A percentile compares a stretch with the other conserved stretches of the same genome.
phyloP scores from a whole-genome alignment of 2,329 filamentous ascomycete species.

The Cladosporium halotolerans region DNA sequence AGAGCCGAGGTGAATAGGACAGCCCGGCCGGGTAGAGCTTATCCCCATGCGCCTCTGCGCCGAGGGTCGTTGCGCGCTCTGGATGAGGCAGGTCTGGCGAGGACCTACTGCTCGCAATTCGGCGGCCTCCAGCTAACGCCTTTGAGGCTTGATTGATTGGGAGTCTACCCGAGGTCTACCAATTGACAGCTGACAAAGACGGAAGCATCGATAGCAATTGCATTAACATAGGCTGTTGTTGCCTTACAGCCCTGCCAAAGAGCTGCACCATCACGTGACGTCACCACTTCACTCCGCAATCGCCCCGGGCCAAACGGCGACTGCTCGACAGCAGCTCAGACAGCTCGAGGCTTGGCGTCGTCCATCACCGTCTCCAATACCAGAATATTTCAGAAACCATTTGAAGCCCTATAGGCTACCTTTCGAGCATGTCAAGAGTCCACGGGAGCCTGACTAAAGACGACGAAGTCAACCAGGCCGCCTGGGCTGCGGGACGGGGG shows the following conservation, averaged over 20 bases:
- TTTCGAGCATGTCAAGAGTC: constrained; percentile 1
- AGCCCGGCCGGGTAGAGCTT: background rate
- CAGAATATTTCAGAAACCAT: background rate
- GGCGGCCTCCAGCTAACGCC: background rate
- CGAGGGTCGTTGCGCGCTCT: background rate
- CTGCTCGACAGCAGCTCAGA: too few species aligned
- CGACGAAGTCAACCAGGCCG: constrained; percentile 62
- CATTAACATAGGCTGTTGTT: too few species aligned
- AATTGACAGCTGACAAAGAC: too few species aligned
- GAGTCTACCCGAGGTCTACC: too few species aligned
- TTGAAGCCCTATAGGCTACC: background rate
- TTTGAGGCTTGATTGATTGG: too few species aligned
- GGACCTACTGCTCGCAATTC: background rate
- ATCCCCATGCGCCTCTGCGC: constrained; percentile 6
- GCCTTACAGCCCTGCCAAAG: too few species aligned
- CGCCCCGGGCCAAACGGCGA: background rate
- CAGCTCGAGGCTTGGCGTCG: too few species aligned
- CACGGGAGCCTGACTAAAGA: constrained; percentile 54
- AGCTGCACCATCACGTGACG: background rate
- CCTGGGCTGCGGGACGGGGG: constrained; percentile 64
- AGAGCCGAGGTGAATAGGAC: constrained; percentile 8
- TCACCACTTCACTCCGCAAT: constrained; percentile 2
- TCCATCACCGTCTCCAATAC: background rate
- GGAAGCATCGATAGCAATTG: too few species aligned
- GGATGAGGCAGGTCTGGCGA: background rate